Base-by-base conservation (phyloP, 768 basidiomycete genomes). In the Boletus pseudopeckii region DNA sequence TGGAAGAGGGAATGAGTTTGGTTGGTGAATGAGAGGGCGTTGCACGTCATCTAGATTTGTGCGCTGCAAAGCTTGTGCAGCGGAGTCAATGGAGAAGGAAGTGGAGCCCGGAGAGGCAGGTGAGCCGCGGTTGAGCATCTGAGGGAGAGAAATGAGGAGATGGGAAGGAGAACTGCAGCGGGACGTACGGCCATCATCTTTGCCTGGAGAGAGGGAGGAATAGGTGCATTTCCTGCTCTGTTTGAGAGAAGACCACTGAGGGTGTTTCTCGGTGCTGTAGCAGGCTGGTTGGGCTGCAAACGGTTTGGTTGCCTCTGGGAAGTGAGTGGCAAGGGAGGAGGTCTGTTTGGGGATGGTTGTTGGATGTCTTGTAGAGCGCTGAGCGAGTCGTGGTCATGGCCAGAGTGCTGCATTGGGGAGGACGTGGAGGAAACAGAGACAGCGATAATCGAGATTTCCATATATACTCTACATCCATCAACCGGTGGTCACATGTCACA, bases 181-280 rank as follows among this genome's bases (percentile, higher is more conserved):
- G 41, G 40, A 77, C 83, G 62, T 67, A 95, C 92, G 28, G 88
- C 90, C 39, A 89, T 90, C 88, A 98, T 90, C 77, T 93, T 97
- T 57, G 90, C 92, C 67, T 94, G 93, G 42, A 98, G 79, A 43
- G 83, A 80, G 0, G 94, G 91, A 0, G 95, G 95, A 57, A 98
- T 90, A 44, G 88, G 86, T 0, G 86, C 86, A 18, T 80, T 70
- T 39, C 74, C 64, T 54, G 69, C 55, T 52, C 65, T 69, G 72
- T 71, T 75, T 40, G 73, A 67, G 57, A 84, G 77, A 42, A 84
- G 73, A 53, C 74, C 70, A 24, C 68, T 68, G 47, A 70, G 60
- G 36, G 69, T 67, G 52, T 65, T 69, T 48, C 67, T 69, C 33
- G 57, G 68, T 7, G 36, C 7, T 18, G 52, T 5, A 14, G 42